phyloP scores from a whole-genome alignment of 768 basidiomycete species.

The Glaciozyma martinii region DNA sequence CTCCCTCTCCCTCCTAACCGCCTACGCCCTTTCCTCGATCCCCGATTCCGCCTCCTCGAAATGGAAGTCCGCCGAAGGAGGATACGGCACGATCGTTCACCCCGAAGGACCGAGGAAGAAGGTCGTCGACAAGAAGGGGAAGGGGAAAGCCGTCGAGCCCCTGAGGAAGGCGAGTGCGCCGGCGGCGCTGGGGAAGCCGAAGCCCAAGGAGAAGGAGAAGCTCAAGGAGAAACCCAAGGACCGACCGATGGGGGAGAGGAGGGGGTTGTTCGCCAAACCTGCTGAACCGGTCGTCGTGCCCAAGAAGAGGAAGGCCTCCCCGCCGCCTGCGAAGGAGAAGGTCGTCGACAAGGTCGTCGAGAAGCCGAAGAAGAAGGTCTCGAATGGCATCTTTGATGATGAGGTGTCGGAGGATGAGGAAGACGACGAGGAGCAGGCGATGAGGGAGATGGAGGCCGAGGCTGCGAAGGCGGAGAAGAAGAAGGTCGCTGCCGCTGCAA shows the following conservation, averaged over 20 bases:
- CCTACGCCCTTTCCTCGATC: neutral
- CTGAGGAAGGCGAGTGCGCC: neutral
- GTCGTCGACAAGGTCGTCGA: neutral
- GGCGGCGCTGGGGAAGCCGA: neutral
- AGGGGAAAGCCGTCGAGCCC: neutral
- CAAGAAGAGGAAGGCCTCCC: slow-evolving; percentile 1
- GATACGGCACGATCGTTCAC: neutral
- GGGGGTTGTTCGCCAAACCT: neutral
- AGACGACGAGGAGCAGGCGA: neutral
- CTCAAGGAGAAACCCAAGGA: neutral
- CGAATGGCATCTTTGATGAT: slow-evolving; percentile 3
- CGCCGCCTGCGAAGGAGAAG: neutral
- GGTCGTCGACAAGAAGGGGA: neutral
- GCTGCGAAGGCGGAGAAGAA: neutral
- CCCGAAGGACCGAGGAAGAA: neutral
- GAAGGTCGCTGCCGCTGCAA: neutral
- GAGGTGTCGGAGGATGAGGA: neutral
- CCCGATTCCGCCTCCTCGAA: neutral
- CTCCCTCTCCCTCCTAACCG: neutral
- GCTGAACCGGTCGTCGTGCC: neutral
- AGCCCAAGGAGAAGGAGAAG: neutral
- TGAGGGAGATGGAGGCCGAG: slow-evolving; percentile 5
- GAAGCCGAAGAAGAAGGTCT: slow-evolving; percentile 1
- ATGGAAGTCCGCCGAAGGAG: neutral
- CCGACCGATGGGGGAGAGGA: neutral